Evolutionary conservation across 768 basidiomycete genomes (phyloP), one percentile per base, ranked within the genome.

Genomic region (Trametes gibbosa): DNA sequence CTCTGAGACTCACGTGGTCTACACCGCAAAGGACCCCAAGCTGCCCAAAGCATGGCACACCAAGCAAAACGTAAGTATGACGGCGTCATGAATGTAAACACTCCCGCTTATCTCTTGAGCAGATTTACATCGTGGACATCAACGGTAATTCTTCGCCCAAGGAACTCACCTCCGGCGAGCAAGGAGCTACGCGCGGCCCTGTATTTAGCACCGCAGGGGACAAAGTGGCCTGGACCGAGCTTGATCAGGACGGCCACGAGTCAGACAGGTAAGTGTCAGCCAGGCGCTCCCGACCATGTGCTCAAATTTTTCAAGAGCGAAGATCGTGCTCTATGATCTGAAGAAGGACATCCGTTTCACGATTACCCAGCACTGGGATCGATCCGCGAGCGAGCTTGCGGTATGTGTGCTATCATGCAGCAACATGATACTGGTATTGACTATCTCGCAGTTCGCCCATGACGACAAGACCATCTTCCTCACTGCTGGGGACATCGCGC

Each of bases 221-320:
- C 49, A 88, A 88, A 71, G 84, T 84, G 1, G 93, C 90, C 0
- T 98, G 95, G 95, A 74, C 92, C 39, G 90, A 98, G 71, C 81
- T 95, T 61, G 85, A 87, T 51, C 71, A 89, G 68, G 93, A 98
- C 65, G 95, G 95, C 1, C 89, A 95, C 65, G 95, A 98, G 73
- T 80, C 88, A 51, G 95, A 96, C 73, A 83, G 89, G 86, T 85
- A 59, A 55, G 40, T 47, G 24, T 29, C 14, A 23, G 55, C 39
- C 17, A 13, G 7, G 13, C 19, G 4, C n/a, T 17, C n/a, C n/a
- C n/a, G n/a, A n/a, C n/a, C n/a, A 51, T 21, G 40, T 35, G 21
- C n/a, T 50, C 21, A 57, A 10, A 5, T 24, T 32, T 55, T 41
- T 19, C 0, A 62, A 90, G 91, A 61, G 81, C 83, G 8, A 89